A percentile compares a stretch with the other conserved stretches of the same genome.
phyloP scores from a whole-genome alignment of 2,329 filamentous ascomycete genomes.

The Aureobasidium subglaciale region DNA sequence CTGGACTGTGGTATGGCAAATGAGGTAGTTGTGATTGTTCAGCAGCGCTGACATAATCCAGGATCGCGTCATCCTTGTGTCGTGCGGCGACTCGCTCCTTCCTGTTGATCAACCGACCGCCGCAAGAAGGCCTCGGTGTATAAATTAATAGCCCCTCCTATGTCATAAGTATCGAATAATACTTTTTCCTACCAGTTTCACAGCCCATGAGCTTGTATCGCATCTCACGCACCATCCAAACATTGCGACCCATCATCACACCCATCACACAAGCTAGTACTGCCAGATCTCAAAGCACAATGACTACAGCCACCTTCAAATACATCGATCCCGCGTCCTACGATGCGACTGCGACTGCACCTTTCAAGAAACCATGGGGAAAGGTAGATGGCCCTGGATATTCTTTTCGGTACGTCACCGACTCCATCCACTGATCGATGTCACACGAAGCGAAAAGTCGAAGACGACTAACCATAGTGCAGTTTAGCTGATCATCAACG shows the following conservation, averaged over 20 bases:
- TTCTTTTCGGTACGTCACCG: too few species aligned
- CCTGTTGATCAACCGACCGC: not conserved
- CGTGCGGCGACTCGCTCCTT: not conserved
- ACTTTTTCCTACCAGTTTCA: not conserved
- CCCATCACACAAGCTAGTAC: not conserved
- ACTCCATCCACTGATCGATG: too few species aligned
- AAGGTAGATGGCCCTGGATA: slow-evolving; percentile 56
- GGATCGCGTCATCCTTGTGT: not conserved
- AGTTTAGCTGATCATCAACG: slow-evolving; percentile 39
- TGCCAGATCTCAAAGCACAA: slow-evolving; percentile 28
- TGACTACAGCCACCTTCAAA: slow-evolving; percentile 54
- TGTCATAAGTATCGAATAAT: not conserved
- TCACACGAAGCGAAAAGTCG: too few species aligned
- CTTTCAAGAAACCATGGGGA: slow-evolving; percentile 49
- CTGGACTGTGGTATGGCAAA: too few species aligned
- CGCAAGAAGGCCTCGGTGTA: not conserved
- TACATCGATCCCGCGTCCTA: slow-evolving; percentile 51
- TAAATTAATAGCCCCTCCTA: not conserved
- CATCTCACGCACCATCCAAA: not conserved
- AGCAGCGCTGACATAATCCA: slow-evolving; percentile 13
- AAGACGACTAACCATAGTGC: too few species aligned
- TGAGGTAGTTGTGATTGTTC: too few species aligned
- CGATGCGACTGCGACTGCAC: slow-evolving; percentile 29
- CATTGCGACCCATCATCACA: not conserved
- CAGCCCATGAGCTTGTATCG: slow-evolving; percentile 4